Evolutionary conservation across 2,329 filamentous ascomycete species (phyloP), one percentile per base, ranked within the genome.

Genomic region (Penicillium hesseltinei): DNA sequence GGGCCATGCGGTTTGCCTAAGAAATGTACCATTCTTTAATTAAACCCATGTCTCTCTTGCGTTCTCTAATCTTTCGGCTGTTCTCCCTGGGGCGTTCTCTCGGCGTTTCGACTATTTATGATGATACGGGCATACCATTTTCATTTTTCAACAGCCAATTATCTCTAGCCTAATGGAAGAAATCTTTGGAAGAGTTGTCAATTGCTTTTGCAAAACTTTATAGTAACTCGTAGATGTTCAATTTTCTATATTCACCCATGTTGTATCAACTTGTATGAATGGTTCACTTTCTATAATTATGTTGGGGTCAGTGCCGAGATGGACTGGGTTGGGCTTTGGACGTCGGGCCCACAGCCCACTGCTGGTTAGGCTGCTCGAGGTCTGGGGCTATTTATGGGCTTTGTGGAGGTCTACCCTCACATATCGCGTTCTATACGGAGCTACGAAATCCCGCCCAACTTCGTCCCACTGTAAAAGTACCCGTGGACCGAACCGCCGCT

Each of bases 1-100:
- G 74, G 90, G 0, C 89, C 88, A 45, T 95, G 91, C 71, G 90
- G 91, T 23, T 77, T 94, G 66, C 90, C 91, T 33, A 77, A 80
- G 51, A 92, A 92, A 71, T 94, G 90, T 75, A 76, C 78, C 46
- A 84, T 94, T 66, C 77, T 86, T 70, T 91, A 76, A 78, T 64
- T 52, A 50, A 53, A 36, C 48, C 35, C 38, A 35, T 58, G 51
- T 57, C 48, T 56, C 50, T 56, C 58, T 52, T 61, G 42, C 51
- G 54, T 60, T 58, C 56, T 62, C 42, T 35, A 10, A 11, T 59
- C 23, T 33, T 43, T 53, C 56, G 36, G 47, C 31, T 52, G 27
- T 58, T 62, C 35, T 52, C 8, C 46, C 59, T 62, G 59, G 51
- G 63, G 60, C 56, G 57, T 62, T 57, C 42, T 56, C 42, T 49